Percentiles rank a stretch among this genome's conserved stretches.
Conservation (phyloP, 148 eudicot genomes). For the Rhododendron molle region DNA sequence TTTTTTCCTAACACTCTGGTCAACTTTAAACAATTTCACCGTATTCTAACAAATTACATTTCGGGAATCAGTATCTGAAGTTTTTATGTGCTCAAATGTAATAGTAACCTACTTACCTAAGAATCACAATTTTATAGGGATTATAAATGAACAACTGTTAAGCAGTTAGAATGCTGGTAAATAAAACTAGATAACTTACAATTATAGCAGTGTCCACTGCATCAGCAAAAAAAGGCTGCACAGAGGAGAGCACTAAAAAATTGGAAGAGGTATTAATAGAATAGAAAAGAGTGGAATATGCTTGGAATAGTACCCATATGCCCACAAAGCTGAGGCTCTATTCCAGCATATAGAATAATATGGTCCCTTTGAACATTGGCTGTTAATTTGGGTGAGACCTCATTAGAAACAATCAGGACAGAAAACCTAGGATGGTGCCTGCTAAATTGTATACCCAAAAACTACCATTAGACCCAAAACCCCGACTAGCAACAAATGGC, state of each 20-base stretch:
- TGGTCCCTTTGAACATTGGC: background rate
- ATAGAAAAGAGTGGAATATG: background rate
- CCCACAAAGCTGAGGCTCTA: background rate
- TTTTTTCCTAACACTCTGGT: background rate
- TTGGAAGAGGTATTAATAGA: background rate
- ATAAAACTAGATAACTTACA: background rate
- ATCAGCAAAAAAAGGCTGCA: background rate
- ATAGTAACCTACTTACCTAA: background rate
- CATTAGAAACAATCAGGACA: background rate
- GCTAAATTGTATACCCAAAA: background rate
- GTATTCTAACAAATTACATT: background rate
- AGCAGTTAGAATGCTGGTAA: background rate
- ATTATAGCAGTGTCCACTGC: background rate
- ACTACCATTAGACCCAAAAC: background rate
- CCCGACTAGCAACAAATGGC: background rate
- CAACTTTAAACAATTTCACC: background rate
- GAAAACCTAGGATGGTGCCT: background rate
- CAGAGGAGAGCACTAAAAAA: background rate
- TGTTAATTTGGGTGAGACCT: background rate
- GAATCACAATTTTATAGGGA: background rate
- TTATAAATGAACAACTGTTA: background rate
- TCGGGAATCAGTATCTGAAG: background rate
- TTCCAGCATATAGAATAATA: background rate
- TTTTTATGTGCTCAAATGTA: background rate
- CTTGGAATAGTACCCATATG: background rate